Percentiles rank a stretch among this genome's conserved stretches.
Conservation (phyloP, 129 eudicot genomes). For the Artemisia argyi region DNA sequence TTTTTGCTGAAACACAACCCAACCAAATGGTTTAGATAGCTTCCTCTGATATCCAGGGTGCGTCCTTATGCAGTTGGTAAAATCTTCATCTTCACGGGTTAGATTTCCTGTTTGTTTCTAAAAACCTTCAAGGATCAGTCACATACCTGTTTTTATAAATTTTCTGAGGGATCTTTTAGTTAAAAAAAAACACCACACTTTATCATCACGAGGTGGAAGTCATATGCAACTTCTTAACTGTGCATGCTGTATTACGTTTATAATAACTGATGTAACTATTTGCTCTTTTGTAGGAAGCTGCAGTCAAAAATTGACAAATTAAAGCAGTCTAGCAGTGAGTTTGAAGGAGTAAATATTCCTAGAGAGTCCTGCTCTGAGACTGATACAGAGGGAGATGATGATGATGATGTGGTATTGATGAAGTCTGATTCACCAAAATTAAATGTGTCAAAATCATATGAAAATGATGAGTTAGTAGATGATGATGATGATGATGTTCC, state of each 20-base stretch:
- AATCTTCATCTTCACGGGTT: too few species aligned
- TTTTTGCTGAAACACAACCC: too few species aligned
- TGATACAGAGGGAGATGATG: slow-evolving; percentile 64
- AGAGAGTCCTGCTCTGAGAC: slow-evolving; percentile 84
- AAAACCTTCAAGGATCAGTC: too few species aligned
- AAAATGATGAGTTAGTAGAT: slow-evolving; percentile 30
- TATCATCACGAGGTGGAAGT: slow-evolving; percentile 2
- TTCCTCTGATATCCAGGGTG: too few species aligned
- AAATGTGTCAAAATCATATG: slow-evolving; percentile 35
- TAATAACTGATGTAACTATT: background rate
- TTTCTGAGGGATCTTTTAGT: too few species aligned
- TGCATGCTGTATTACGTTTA: background rate
- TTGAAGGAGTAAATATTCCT: slow-evolving; percentile 34
- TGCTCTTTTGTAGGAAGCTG: slow-evolving; percentile 58
- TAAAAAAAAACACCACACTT: background rate
- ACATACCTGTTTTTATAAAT: too few species aligned
- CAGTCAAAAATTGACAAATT: slow-evolving; percentile 55
- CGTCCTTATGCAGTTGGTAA: too few species aligned
- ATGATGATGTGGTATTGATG: slow-evolving; percentile 28
- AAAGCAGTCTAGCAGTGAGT: slow-evolving; percentile 46
- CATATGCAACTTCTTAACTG: background rate
- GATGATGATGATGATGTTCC: slow-evolving; percentile 42
- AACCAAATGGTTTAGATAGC: too few species aligned
- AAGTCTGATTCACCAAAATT: slow-evolving; percentile 46
- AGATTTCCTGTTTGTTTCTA: too few species aligned